Evolutionary conservation across 225 moss, liverwort and hornwort genomes (phyloP), one percentile per base, ranked within the genome.

Genomic region (Marchantia polymorpha): DNA sequence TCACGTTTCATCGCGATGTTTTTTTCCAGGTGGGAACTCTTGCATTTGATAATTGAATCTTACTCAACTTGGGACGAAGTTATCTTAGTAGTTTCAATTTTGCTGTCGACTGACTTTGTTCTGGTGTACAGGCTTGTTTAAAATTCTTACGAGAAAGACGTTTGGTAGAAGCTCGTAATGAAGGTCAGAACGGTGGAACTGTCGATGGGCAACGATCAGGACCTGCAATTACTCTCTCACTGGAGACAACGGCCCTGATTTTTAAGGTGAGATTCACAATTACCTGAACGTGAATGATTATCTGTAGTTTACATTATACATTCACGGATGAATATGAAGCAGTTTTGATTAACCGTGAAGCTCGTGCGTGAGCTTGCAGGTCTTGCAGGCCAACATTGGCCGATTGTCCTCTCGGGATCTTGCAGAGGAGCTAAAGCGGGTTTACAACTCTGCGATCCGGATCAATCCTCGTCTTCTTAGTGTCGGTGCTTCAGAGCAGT

Each of bases 1-100:
- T 96, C 64, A 84, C 90, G 11, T 88, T 94, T 19, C 85, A 90
- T 85, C 92, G 90, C 69, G 96, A 96, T 86, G 77, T 89, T 56
- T 96, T 96, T 84, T 91, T 94, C 82, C 88, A 81, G 91, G 96
- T 92, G 29, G 65, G 74, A 16, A 48, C 80, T 10, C 20, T 82
- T 64, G 3, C 69, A 52, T n/a, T 27, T 55, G 70, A 52, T 67
- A 31, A 12, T 12, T 27, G 6, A 25, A 6, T 23, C 9, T 63
- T 63, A 9, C n/a, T 63, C 25, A 0, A 9, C 17, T 0, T 11
- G n/a, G 17, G 63, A 9, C 25, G n/a, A 63, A 23, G 23, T 10
- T 67, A 67, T 30, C 67, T 6, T 12, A 6, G 39, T 30, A 13
- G 4, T 72, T 73, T 3, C 31, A 0, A 56, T 30, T 19, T 76